These are phyloP conservation scores for Candida maltosa DNA, from an alignment of 805 yeast genomes.

Conservation along the genomic window DNA sequence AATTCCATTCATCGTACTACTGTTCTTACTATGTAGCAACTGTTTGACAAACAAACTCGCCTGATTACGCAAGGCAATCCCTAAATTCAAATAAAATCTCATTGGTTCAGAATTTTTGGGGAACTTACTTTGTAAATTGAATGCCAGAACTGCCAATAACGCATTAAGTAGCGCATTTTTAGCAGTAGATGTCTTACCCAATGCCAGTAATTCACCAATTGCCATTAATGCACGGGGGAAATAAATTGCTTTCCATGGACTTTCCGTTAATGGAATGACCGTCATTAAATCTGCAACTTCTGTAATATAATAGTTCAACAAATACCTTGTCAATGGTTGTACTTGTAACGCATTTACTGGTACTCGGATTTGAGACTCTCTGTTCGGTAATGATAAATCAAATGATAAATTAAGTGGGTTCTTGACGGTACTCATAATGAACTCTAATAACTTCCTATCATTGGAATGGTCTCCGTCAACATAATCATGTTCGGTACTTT, in stretches of 20 bases:
- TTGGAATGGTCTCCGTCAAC: slow-evolving; percentile 31
- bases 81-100: slow-evolving; percentile 68
- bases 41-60: slow-evolving; percentile 66
- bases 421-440: slow-evolving; percentile 49
- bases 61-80: slow-evolving; percentile 70
- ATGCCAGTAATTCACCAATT: slow-evolving; percentile 72
- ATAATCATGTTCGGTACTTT: slow-evolving; percentile 24
- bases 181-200: slow-evolving; percentile 73
- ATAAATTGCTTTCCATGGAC: slow-evolving; percentile 87
- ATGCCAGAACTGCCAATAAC: slow-evolving; percentile 75
- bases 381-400: slow-evolving; percentile 29
- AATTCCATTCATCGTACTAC: slow-evolving; percentile 30
- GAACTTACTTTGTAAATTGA: slow-evolving; percentile 72
- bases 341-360: slow-evolving; percentile 63
- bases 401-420: slow-evolving; percentile 41
- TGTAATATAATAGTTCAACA: slow-evolving; percentile 67
- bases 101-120: slow-evolving; percentile 61
- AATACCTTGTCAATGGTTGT: slow-evolving; percentile 67
- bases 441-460: slow-evolving; percentile 47
- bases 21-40: slow-evolving; percentile 38
- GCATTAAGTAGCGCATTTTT: slow-evolving; percentile 78
- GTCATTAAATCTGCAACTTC: slow-evolving; percentile 80
- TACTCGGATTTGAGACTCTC: slow-evolving; percentile 24
- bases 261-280: slow-evolving; percentile 65
- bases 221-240: slow-evolving; percentile 82